A percentile compares a stretch with the other conserved stretches of the same genome.
Conservation (phyloP, 768 basidiomycete genomes). For the Podaxis sp. region DNA sequence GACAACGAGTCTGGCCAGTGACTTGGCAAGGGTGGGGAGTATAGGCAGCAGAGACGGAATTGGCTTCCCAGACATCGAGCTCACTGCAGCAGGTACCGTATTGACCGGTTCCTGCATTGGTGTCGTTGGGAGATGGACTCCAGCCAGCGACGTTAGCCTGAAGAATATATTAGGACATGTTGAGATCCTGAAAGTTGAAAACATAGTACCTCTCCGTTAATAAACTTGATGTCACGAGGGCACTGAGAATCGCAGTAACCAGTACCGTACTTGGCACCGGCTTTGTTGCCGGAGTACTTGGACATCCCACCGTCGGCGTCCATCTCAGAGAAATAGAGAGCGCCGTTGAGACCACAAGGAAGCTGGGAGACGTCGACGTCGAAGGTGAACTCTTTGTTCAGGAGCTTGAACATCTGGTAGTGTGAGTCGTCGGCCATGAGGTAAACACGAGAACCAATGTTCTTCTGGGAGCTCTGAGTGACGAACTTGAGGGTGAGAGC, state of each 20-base stretch:
- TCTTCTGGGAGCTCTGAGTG: conserved; percentile 35
- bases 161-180: background rate
- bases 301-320: conserved; percentile 52
- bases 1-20: conserved; percentile 41
- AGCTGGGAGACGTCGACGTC: conserved; percentile 61
- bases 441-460: conserved; percentile 48
- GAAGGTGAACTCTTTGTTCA: conserved; percentile 62
- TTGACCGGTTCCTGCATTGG: conserved; percentile 46
- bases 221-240: conserved; percentile 60
- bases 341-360: conserved; percentile 60
- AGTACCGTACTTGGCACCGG: conserved; percentile 46
- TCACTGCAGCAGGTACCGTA: conserved; percentile 57
- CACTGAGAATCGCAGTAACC: conserved; percentile 48
- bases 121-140: conserved; percentile 33
- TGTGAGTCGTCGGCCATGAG: conserved; percentile 44
- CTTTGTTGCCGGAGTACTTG: conserved; percentile 51
- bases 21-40: conserved; percentile 52
- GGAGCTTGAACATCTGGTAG: conserved; percentile 46
- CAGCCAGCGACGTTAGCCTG: conserved; percentile 51
- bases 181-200: background rate
- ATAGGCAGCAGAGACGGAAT: conserved; percentile 48
- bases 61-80: conserved; percentile 65
- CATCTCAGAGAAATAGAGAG: conserved; percentile 60
- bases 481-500: conserved; percentile 50
- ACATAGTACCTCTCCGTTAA: conserved; percentile 47